Conservation (phyloP, 345 rosid genomes). For the Gossypium bickii region DNA sequence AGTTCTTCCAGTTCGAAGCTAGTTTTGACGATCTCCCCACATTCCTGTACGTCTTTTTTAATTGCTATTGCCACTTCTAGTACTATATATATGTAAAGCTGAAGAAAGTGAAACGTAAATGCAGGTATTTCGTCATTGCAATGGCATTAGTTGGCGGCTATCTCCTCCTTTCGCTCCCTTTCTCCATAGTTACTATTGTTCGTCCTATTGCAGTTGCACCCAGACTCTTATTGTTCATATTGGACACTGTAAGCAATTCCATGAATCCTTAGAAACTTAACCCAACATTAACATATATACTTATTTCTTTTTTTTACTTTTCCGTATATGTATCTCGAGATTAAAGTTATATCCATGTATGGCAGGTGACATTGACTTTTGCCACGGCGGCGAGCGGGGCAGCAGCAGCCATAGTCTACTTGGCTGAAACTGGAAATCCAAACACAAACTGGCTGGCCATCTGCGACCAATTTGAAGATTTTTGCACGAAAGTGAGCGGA, state of each 20-base stretch:
- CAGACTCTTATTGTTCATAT: slow-evolving; percentile 49
- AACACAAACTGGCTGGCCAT: slow-evolving; percentile 77
- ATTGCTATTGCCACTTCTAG: too few species aligned
- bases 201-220: slow-evolving; percentile 69
- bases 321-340: too few species aligned
- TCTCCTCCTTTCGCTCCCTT: slow-evolving; percentile 72
- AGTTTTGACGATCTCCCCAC: slow-evolving; percentile 68
- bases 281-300: background rate
- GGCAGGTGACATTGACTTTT: slow-evolving; percentile 55
- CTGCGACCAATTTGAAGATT: slow-evolving; percentile 78
- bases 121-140: slow-evolving; percentile 72
- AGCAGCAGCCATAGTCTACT: slow-evolving; percentile 65
- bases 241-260: slow-evolving; percentile 49
- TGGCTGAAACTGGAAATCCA: slow-evolving; percentile 81
- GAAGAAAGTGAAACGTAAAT: background rate
- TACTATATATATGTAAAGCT: too few species aligned
- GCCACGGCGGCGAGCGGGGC: slow-evolving; percentile 54
- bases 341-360: background rate
- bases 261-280: background rate
- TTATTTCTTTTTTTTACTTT: background rate
- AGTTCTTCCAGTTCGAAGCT: slow-evolving; percentile 85
- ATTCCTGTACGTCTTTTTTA: slow-evolving; percentile 36
- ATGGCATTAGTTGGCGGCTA: slow-evolving; percentile 61
- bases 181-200: slow-evolving; percentile 62
- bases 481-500: slow-evolving; percentile 74